Conservation (phyloP, 208 protist genomes). For the Balamuthia mandrillaris region DNA sequence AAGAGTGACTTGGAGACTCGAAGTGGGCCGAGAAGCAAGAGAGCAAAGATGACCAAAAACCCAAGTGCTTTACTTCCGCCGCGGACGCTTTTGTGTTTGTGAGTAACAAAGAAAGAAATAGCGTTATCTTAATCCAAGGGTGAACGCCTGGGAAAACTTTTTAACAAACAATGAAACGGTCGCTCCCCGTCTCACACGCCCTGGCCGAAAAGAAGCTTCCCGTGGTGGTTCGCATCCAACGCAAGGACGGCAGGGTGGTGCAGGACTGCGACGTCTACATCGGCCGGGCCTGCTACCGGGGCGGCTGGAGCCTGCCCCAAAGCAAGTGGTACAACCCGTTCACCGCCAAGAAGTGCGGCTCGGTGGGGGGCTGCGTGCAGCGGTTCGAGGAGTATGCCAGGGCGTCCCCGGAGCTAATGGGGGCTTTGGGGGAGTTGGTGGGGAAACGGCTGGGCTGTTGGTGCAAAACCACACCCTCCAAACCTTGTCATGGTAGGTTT, state of each 20-base stretch:
- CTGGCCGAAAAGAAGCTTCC: too few species aligned
- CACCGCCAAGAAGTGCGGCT: not conserved
- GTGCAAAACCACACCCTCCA: slow-evolving; percentile 33
- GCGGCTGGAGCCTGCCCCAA: slow-evolving; percentile 50
- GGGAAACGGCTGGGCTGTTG: slow-evolving; percentile 55
- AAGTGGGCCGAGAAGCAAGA: too few species aligned
- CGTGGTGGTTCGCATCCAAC: slow-evolving; percentile 47
- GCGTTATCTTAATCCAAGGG: too few species aligned
- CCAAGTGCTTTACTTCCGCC: too few species aligned
- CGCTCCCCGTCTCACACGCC: too few species aligned
- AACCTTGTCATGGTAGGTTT: slow-evolving; percentile 53
- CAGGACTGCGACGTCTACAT: slow-evolving; percentile 60
- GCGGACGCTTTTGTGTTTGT: too few species aligned
- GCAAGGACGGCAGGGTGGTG: slow-evolving; percentile 42
- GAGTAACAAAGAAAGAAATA: too few species aligned
- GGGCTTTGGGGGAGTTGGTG: slow-evolving; percentile 26
- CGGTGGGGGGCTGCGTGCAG: not conserved
- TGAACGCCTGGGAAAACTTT: too few species aligned
- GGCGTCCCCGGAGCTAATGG: slow-evolving; percentile 5
- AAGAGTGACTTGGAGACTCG: too few species aligned
- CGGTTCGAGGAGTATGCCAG: slow-evolving; percentile 41
- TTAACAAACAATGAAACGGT: too few species aligned
- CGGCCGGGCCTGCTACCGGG: slow-evolving; percentile 35
- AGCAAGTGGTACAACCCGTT: slow-evolving; percentile 58
- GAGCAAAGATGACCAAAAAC: too few species aligned